Evolutionary conservation across 305 asterid genomes (phyloP).

Genomic region (Fraxinus greggii): DNA sequence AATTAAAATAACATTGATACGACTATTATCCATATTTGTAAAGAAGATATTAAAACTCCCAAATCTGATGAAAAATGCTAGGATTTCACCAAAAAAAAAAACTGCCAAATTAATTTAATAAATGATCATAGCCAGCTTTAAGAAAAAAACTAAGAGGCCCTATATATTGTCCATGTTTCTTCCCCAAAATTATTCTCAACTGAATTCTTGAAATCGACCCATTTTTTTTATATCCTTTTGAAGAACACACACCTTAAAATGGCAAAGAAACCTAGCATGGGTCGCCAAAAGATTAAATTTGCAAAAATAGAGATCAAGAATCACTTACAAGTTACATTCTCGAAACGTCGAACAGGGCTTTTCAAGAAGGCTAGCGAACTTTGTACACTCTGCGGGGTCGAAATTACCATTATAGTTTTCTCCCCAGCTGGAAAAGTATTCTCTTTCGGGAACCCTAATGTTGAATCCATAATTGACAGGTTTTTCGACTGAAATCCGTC

Average conservation of each 20-base stretch:
- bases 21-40: too few species aligned
- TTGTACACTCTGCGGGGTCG: background rate
- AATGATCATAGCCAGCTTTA: background rate
- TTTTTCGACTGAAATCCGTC: background rate
- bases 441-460: slow-evolving; percentile 25
- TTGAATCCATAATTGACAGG: slow-evolving; percentile 6
- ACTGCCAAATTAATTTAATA: background rate
- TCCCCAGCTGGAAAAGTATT: slow-evolving; percentile 15
- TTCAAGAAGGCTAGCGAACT: background rate
- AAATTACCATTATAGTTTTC: background rate
- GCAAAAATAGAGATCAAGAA: background rate
- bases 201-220: background rate
- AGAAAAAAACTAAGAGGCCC: background rate
- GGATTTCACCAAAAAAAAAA: background rate
- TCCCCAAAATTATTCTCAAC: background rate
- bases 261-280: slow-evolving; percentile 3
- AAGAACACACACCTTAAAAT: background rate
- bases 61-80: background rate
- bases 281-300: background rate
- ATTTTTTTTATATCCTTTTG: background rate
- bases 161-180: background rate
- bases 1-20: too few species aligned
- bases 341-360: background rate
- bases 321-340: background rate
- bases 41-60: background rate